phyloP scores from a whole-genome alignment of 2,329 filamentous ascomycete species.

The Tolypocladium tundrense region DNA sequence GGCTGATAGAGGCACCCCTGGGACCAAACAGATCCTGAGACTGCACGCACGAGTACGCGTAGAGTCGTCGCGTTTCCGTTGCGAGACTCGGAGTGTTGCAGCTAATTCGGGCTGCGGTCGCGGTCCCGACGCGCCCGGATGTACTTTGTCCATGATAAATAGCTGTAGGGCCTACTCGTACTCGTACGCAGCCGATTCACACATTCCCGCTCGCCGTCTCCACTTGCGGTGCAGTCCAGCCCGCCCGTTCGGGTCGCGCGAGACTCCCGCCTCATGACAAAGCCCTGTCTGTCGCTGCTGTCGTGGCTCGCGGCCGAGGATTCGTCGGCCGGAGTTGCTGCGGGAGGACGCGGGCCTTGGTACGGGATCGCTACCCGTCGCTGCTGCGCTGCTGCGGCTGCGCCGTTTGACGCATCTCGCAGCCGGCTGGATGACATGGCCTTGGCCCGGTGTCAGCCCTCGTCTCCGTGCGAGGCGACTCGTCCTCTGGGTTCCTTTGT shows the following conservation, averaged over 20 bases:
- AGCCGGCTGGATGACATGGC: not conserved
- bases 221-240: no score
- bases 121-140: not conserved
- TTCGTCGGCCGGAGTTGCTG: not conserved
- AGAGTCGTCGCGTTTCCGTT: no score
- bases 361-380: not conserved
- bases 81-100: not conserved
- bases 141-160: not conserved
- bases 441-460: not conserved
- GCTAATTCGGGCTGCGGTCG: not conserved
- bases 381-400: not conserved
- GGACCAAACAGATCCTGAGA: not conserved
- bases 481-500: not conserved
- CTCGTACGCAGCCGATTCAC: no score
- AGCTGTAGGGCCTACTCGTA: not conserved
- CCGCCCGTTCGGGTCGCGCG: no score
- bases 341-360: not conserved
- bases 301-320: not conserved
- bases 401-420: not conserved
- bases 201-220: no score
- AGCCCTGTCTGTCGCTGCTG: not conserved
- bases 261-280: not conserved
- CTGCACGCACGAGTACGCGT: not conserved
- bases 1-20: not conserved
- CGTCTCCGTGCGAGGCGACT: not conserved